Conservation (phyloP, 768 basidiomycete species). For the Termitomyces sp. region DNA sequence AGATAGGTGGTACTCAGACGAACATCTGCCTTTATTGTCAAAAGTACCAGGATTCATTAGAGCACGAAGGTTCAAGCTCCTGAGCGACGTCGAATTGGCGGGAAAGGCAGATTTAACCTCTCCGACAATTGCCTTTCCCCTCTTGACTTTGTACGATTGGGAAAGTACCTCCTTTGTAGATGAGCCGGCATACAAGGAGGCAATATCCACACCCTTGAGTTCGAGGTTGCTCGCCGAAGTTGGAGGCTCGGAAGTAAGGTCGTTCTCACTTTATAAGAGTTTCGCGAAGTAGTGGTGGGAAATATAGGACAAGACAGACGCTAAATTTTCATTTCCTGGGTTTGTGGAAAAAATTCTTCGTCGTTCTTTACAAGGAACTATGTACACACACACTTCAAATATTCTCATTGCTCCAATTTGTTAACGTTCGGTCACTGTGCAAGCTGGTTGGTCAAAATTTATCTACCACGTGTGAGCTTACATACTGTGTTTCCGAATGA, state of each 20-base stretch:
- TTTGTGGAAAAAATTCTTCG: background rate
- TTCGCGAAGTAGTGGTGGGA: slow-evolving; percentile 2
- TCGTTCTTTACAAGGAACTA: background rate
- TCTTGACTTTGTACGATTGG: slow-evolving; percentile 14
- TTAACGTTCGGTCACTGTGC: background rate
- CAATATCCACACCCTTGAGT: slow-evolving; percentile 7
- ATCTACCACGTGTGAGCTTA: background rate
- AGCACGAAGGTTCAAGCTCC: slow-evolving; percentile 21
- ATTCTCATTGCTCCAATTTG: background rate
- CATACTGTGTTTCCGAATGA: slow-evolving; percentile 29
- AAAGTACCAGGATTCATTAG: slow-evolving; percentile 26
- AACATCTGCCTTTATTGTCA: slow-evolving; percentile 20
- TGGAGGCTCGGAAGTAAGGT: slow-evolving; percentile 1
- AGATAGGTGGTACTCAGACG: slow-evolving; percentile 25
- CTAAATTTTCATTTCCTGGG: background rate
- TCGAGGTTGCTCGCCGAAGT: background rate
- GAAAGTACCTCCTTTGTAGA: slow-evolving; percentile 2
- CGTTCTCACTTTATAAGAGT: slow-evolving; percentile 8
- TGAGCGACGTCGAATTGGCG: slow-evolving; percentile 8
- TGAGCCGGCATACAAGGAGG: slow-evolving; percentile 6
- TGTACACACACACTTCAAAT: background rate
- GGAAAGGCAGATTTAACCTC: slow-evolving; percentile 7
- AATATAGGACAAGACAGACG: background rate
- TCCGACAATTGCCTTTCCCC: background rate
- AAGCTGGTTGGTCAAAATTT: background rate